phyloP scores from a whole-genome alignment of 805 yeast species.

The Wickerhamiella kazuoi region DNA sequence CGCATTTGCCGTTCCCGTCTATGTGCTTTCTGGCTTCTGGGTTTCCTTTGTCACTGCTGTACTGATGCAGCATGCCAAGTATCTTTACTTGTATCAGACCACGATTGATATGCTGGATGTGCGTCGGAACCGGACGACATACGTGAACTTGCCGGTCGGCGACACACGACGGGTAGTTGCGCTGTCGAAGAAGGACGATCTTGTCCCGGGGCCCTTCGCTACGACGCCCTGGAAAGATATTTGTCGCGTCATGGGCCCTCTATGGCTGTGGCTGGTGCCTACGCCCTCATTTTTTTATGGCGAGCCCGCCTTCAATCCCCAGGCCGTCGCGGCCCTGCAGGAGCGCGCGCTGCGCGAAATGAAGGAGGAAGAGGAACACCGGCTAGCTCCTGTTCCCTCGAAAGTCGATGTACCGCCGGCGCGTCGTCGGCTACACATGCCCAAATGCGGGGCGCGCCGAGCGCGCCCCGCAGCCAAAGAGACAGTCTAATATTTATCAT shows the following conservation, averaged over 20 bases:
- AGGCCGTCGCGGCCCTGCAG: slow-evolving; percentile 1
- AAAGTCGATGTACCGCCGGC: too few species aligned
- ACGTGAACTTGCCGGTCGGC: slow-evolving; percentile 26
- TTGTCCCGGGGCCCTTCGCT: slow-evolving; percentile 16
- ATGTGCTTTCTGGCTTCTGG: slow-evolving; percentile 30
- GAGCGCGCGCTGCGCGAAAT: neutral
- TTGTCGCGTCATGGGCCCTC: slow-evolving; percentile 18
- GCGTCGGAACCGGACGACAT: slow-evolving; percentile 12
- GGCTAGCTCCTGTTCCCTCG: too few species aligned
- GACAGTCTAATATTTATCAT: too few species aligned
- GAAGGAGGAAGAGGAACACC: neutral
- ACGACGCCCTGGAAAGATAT: slow-evolving; percentile 16
- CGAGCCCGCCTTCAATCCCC: slow-evolving; percentile 8
- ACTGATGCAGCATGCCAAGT: slow-evolving; percentile 27
- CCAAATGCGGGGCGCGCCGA: too few species aligned
- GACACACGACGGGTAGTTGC: slow-evolving; percentile 27
- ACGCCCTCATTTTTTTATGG: slow-evolving; percentile 3
- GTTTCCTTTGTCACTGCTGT: slow-evolving; percentile 29
- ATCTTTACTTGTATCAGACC: slow-evolving; percentile 21
- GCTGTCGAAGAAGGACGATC: slow-evolving; percentile 24
- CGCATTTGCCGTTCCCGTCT: slow-evolving; percentile 33
- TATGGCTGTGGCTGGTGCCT: slow-evolving; percentile 17
- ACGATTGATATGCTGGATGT: slow-evolving; percentile 35
- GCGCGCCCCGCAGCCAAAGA: too few species aligned
- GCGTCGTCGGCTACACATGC: too few species aligned